phyloP scores from a whole-genome alignment of 148 eudicot genomes.

The Vaccinium vitisidaea region DNA sequence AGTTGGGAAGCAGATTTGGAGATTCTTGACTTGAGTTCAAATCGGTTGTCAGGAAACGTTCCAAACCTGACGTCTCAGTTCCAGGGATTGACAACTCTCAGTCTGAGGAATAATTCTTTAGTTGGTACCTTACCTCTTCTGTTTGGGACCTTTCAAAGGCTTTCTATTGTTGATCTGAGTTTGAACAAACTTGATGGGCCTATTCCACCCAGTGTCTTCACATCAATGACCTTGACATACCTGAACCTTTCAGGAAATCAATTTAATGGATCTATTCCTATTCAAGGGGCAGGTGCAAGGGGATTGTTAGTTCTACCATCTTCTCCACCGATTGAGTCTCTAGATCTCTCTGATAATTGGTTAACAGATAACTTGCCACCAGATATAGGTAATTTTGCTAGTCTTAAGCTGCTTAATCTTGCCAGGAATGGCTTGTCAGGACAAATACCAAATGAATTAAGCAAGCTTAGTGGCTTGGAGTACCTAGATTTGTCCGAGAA shows the following conservation, averaged over 20 bases:
- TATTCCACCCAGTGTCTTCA: slow-evolving; percentile 68
- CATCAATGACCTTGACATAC: slow-evolving; percentile 52
- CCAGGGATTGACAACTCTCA: slow-evolving; percentile 50
- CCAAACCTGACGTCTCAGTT: slow-evolving; percentile 60
- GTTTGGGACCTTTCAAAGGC: slow-evolving; percentile 42
- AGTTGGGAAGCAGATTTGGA: slow-evolving; percentile 59
- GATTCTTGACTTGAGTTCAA: slow-evolving; percentile 80
- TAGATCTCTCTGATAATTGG: slow-evolving; percentile 80
- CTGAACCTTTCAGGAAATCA: slow-evolving; percentile 76
- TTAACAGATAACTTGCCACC: slow-evolving; percentile 57
- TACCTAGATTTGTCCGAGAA: slow-evolving; percentile 81
- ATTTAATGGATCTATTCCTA: slow-evolving; percentile 65
- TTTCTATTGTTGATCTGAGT: slow-evolving; percentile 69
- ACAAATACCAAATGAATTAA: slow-evolving; percentile 56
- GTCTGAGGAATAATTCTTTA: slow-evolving; percentile 60
- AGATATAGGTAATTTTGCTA: slow-evolving; percentile 53
- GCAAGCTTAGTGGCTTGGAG: slow-evolving; percentile 53
- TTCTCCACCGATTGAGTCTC: slow-evolving; percentile 61
- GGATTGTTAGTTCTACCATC: slow-evolving; percentile 58
- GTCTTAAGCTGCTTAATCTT: slow-evolving; percentile 66
- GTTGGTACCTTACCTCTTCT: slow-evolving; percentile 58
- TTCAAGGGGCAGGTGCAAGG: slow-evolving; percentile 46
- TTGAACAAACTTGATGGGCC: slow-evolving; percentile 67
- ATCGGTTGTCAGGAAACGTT: slow-evolving; percentile 64
- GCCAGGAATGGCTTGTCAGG: slow-evolving; percentile 75